Evolutionary conservation across 148 eudicot genomes (phyloP).

Genomic region (Beta vulgaris): DNA sequence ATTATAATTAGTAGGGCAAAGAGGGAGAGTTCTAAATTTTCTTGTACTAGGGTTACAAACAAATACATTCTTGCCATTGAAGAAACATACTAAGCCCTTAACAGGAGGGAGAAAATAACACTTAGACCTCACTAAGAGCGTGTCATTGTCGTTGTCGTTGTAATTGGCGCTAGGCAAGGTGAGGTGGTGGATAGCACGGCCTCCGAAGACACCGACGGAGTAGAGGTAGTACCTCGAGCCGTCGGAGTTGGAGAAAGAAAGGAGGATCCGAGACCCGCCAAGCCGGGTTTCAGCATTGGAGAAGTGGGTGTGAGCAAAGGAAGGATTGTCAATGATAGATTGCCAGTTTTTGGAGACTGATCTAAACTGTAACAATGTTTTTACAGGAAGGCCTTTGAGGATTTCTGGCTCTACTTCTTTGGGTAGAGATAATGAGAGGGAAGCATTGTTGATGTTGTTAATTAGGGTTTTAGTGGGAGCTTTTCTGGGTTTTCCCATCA

Average conservation of each 20-base stretch:
- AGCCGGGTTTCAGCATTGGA: neutral
- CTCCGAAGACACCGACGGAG: neutral
- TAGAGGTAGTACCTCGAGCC: neutral
- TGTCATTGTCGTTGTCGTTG: no score
- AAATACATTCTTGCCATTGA: neutral
- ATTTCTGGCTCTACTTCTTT: neutral
- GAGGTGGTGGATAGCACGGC: neutral
- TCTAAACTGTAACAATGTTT: neutral
- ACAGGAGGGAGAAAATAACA: neutral
- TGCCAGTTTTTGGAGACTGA: neutral
- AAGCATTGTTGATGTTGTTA: neutral
- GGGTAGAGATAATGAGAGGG: neutral
- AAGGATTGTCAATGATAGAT: neutral
- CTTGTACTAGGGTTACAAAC: constrained; percentile 18
- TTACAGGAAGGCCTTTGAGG: neutral
- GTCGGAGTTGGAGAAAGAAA: constrained; percentile 4
- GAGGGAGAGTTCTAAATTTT: constrained; percentile 4
- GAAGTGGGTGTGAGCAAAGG: neutral
- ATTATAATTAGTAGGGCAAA: neutral
- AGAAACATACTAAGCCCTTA: neutral
- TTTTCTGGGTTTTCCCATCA: neutral
- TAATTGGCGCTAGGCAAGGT: neutral
- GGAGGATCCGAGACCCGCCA: neutral
- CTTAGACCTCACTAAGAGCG: neutral
- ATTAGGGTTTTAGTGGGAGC: neutral